Conservation (phyloP, 1,284 basidiomycete genomes). For the Leccinum holopus region DNA sequence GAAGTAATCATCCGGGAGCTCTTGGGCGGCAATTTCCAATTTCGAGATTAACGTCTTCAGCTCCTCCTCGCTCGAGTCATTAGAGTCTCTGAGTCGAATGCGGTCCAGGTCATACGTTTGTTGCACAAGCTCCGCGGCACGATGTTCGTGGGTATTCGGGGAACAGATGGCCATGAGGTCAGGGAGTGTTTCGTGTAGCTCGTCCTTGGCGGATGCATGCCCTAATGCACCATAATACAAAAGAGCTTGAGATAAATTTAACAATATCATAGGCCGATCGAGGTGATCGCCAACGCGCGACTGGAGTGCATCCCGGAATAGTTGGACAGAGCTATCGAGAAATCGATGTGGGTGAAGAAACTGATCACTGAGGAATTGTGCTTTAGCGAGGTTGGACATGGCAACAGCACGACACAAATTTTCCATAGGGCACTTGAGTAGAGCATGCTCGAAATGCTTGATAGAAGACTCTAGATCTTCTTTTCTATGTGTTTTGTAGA, state of each 20-base stretch:
- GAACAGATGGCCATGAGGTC: neutral
- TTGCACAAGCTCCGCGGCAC: slow-evolving; percentile 2
- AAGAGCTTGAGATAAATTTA: slow-evolving; percentile 10
- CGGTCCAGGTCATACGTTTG: slow-evolving; percentile 1
- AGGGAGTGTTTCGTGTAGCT: neutral
- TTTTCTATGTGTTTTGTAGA: neutral
- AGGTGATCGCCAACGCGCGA: neutral
- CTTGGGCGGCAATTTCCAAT: neutral
- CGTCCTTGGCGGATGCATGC: neutral
- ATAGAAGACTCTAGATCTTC: slow-evolving; percentile 7
- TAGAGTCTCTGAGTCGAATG: neutral
- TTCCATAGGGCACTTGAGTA: slow-evolving; percentile 2
- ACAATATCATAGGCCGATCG: slow-evolving; percentile 9
- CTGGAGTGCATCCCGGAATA: neutral
- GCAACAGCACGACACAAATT: neutral
- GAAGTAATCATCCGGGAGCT: neutral
- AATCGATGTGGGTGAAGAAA: too few species aligned
- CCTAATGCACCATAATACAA: neutral
- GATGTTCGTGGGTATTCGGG: neutral
- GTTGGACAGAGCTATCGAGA: too few species aligned
- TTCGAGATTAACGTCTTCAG: slow-evolving; percentile 5
- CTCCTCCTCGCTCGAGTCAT: neutral
- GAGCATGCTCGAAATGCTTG: slow-evolving; percentile 7
- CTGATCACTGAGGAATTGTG: slow-evolving; percentile 2
- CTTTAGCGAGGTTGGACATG: slow-evolving; percentile 16